Base-by-base conservation (phyloP, 2,329 filamentous ascomycete genomes). In the Shiraia sp. region DNA sequence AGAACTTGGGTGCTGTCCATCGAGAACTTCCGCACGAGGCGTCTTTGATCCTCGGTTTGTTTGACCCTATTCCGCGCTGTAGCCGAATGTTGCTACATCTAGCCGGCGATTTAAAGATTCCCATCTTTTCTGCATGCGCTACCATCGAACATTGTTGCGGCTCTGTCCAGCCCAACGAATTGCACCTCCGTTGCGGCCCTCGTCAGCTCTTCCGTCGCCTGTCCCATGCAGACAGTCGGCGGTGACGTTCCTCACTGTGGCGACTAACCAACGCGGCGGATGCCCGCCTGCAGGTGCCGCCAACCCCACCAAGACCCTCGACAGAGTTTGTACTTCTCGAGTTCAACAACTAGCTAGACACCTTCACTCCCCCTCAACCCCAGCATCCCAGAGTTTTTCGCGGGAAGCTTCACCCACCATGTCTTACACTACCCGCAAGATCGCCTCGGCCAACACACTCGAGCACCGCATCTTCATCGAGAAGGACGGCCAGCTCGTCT, bases 401-500 rank as follows among this genome's bases (percentile, higher is more conserved):
- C 42, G 45, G 48, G 47, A 41, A 47, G 51, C 50, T 54, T 57
- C 52, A 57, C 48, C 54, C 60, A 69, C 51, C 61, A 78, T 75
- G 65, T 84, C 86, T 78, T 99, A 90, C 79, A 80, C 79, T 67
- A 75, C 87, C 71, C 87, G 91, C 78, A 96, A 95, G 82, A 80
- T 96, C 70, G 93, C 81, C 65, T 84, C 88, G 66, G 83, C 90
- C 66, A 87, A 96, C 81, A 97, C 93, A 63, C 80, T 96, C 71
- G 91, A 97, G 80, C 90, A 96, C 83, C 89, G 93, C 70, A 86
- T 96, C 76, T 99, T 87, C 83, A 85, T 97, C 70, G 92, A 99
- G 82, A 91, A 95, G 80, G 89, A 97, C 87, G 93, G 92, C 77
- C 79, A 88, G 55, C 88, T 89, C 59, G 75, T 97, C 73, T 97